Evolutionary conservation across 805 yeast genomes (phyloP).

Genomic region (Wickerhamiella occidentalis): DNA sequence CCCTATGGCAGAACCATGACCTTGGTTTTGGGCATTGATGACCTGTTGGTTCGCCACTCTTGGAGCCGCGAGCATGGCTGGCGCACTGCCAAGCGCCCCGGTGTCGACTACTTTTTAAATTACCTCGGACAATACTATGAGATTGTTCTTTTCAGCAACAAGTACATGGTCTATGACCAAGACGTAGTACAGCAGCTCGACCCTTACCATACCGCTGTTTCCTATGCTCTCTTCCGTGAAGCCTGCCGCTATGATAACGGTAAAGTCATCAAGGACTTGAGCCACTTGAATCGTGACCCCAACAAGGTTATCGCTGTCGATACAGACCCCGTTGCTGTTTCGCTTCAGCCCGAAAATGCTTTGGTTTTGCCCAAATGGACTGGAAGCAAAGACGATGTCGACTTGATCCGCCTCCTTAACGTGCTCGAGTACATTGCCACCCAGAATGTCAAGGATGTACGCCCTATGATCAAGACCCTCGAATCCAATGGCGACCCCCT

Average conservation of each 20-base stretch:
- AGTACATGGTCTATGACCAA: slow-evolving; percentile 76
- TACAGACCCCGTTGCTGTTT: slow-evolving; percentile 55
- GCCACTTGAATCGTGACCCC: slow-evolving; percentile 82
- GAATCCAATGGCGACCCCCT: slow-evolving; percentile 47
- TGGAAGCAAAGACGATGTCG: slow-evolving; percentile 70
- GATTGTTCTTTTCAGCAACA: slow-evolving; percentile 79
- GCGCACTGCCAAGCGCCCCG: slow-evolving; percentile 99
- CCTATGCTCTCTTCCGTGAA: slow-evolving; percentile 80
- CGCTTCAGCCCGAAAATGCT: slow-evolving; percentile 91
- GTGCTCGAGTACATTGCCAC: slow-evolving; percentile 90
- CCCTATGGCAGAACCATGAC: slow-evolving; percentile 90
- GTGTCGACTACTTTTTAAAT: slow-evolving; percentile 90
- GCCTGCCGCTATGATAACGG: slow-evolving; percentile 87
- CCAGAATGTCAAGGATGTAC: slow-evolving; percentile 67
- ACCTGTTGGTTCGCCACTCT: slow-evolving; percentile 75
- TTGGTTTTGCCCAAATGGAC: slow-evolving; percentile 74
- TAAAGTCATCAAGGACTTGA: slow-evolving; percentile 75
- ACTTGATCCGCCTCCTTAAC: slow-evolving; percentile 69
- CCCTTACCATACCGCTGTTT: slow-evolving; percentile 80
- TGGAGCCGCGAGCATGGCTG: slow-evolving; percentile 92
- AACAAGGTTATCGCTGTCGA: slow-evolving; percentile 72
- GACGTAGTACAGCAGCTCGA: slow-evolving; percentile 78
- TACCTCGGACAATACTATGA: slow-evolving; percentile 93
- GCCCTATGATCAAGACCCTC: slow-evolving; percentile 73
- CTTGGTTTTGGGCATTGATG: slow-evolving; percentile 79